Base-by-base conservation (phyloP, 257 asterid species). In the Striga asiatica region DNA sequence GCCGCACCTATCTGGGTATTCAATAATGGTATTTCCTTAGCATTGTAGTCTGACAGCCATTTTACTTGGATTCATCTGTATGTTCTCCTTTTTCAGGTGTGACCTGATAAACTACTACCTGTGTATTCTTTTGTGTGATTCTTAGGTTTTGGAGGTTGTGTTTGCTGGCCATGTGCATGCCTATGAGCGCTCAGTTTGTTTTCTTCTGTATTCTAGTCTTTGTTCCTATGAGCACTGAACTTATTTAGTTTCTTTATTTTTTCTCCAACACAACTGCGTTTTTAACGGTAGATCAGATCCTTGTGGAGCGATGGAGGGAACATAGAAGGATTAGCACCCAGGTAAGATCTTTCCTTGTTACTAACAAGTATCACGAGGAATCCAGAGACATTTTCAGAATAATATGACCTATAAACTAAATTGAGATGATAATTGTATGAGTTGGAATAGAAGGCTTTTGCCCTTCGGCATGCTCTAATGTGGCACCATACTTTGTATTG, bases 131-230 rank as follows among this genome's bases (percentile, higher is more conserved):
- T n/a, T n/a, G n/a, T n/a, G n/a, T n/a, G n/a, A n/a, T n/a, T n/a
- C n/a, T n/a, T n/a, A n/a, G n/a, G n/a, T n/a, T n/a, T n/a, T 70
- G 16, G 97, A 87, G 62, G 29, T 84, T 27, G 80, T 76, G 42
- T 66, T 91, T 24, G 69, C 94, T 14, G 95, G 98, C 56, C 98
- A 91, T 49, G 98, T 91, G 41, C 96, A 91, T 77, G 98, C 98
- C 64, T 91, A 91, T 37, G 96, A 91, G 34, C 97, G 99, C 67
- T 53, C 93, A 70, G 98, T 91, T 80, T 46, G 73, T 50, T 46
- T 43, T 55, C 47, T 28, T 31, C 46, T 16, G 23, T 58, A 9
- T 13, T 56, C 20, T n/a, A 22, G 58, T 50, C 35, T 35, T 50
- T 13, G 52, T 14, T 49, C 12, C n/a, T n/a, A n/a, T n/a, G n/a